Evolutionary conservation across 169 alveolate species (phyloP), one percentile per base, ranked within the genome.

Genomic region (Theileria equi): DNA sequence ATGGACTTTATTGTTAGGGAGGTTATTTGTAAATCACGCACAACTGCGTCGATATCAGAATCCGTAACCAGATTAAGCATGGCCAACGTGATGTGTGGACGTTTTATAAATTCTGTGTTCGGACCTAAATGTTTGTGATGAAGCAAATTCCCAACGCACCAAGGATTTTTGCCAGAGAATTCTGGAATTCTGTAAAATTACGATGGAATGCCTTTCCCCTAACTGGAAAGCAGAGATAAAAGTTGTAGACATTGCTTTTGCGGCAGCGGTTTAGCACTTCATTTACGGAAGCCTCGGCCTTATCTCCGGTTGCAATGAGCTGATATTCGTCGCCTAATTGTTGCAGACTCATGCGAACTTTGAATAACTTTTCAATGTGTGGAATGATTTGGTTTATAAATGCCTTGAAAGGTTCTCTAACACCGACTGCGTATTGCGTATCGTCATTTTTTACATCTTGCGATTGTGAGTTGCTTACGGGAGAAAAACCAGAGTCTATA

Each of bases 31-130:
- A 74, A 47, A 19, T 70, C 84, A 44, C 40, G 49, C 3, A 74
- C 79, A 3, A 74, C 71, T 7, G 66, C 67, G 28, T 74, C 60
- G 7, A 74, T 43, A 35, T 74, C 84, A 23, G 63, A 55, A 32
- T 77, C 81, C 0, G 86, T 77, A 11, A 77, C 86, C 5, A 77
- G 67, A 57, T 68, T 77, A 17, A 77, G 43, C 25, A 77, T 43
- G 11, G 80, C 77, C 58, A 77, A 62, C 4, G 86, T 77, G 5
- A 77, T 57, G 36, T 77, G 86, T 3, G 86, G 86, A 25, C 81
- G 34, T 59, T 17, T 31, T 32, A 66, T 81, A 23, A 53, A 74
- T 1, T 64, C 23, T 11, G 44, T 76, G 2, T 45, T 38, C 0
- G 31, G 36, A 7, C 81, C 86, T 66, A 28, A 54, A 7, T 35